Evolutionary conservation across 2,329 filamentous ascomycete species (phyloP), one percentile per base, ranked within the genome.

Genomic region (Diaporthe citriasiana): DNA sequence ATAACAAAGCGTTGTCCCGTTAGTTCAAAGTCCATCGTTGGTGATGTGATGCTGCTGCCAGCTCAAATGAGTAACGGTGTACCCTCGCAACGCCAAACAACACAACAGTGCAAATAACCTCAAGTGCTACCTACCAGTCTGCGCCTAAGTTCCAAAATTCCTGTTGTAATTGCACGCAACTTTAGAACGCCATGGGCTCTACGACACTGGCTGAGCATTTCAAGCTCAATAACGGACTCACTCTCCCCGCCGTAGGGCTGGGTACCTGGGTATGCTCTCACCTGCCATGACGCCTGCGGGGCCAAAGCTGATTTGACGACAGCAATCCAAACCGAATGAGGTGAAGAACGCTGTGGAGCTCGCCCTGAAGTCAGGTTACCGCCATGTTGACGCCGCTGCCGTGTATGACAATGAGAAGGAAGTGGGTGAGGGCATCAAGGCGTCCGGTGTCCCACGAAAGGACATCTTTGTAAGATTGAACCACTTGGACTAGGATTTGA

Each of bases 291-390:
- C 13, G 9, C 4, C 22, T 17, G 15, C 65, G 40, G 25, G 27
- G 38, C 63, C 10, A 50, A n/a, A 19, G 50, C 74, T 74, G n/a
- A 75, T 38, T 22, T 1, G 27, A 42, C 3, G 9, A 35, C 51
- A 75, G 72, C 72, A 75, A 74, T 79, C 81, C 75, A 78, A 85
- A 66, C 84, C 89, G 78, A 92, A 87, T 80, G 91, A 93, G 83
- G 91, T 86, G 51, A 84, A 85, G 63, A 80, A 85, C 42, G 85
- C 85, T 38, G 86, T 88, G 13, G 80, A 82, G 13, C 76, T 80
- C 35, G 86, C 86, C 79, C 77, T 83, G 65, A 79, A 78, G 59
- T 77, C 77, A 27, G 81, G 81, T 50, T 82, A 82, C 63, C 78
- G 79, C 35, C 82, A 83, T 74, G 82, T 83, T 72, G 85, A 87